Base-by-base conservation (phyloP, 331 rosid genomes). In the Quercus tomentella region DNA sequence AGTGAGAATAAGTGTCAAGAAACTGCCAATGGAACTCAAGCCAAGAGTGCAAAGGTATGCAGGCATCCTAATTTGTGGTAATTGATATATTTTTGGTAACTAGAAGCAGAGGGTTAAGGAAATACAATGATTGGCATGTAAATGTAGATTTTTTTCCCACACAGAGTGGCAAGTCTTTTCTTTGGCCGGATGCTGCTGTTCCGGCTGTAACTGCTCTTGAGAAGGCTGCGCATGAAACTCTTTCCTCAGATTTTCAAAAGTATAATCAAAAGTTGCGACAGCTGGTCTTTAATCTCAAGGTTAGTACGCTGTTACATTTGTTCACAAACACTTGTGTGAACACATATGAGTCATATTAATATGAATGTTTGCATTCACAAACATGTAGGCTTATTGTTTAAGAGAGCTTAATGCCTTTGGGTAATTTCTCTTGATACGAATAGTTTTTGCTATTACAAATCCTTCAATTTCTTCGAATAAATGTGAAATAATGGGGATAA, bases 101-200 rank as follows among this genome's bases (percentile, higher is more conserved):
- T 25, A 3, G 49, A 41, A 68, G 66, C 28, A 45, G 65, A 69
- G 37, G 43, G 18, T 33, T 2, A 45, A 68, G 45, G 45, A 67
- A 74, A 70, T 74, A 25, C 76, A 75, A 18, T 71, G 67, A 70
- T 74, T 73, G 14, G 37, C 54, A 49, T 45, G 67, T 43, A 21
- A 23, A 17, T 84, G 37, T 41, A 5, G 84, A 22, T 82, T 51
- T 60, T 52, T 21, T 76, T 77, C 65, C 81, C 17, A 92, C 82
- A 23, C 93, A 96, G 99, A 71, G 79, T 76, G 73, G 84, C 66
- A 77, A 90, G 82, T 68, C 88, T 78, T 93, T 91, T 83, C 79
- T 76, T 79, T 96, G 98, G 98, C 99, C 99, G 7, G 95, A 89
- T 82, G 94, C 81, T 81, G 98, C 94, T 76, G 91, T 96, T 76